Percentiles rank a stretch among this genome's conserved stretches.
These are phyloP conservation scores for Suillus hirtellus DNA, from an alignment of 768 basidiomycete genomes.

Conservation along the genomic window DNA sequence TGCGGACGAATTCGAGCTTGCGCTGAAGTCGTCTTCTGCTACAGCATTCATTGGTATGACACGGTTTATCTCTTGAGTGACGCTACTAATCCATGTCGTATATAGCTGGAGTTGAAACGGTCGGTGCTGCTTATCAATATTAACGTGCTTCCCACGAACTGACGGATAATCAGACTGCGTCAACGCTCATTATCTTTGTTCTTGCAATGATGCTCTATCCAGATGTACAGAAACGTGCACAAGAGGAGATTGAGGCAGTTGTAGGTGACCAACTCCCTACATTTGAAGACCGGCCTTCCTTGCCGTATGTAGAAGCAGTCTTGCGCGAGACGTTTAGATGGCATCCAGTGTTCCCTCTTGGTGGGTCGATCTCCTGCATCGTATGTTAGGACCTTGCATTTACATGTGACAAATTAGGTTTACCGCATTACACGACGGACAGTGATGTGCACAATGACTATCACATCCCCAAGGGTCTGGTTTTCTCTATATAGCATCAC, in stretches of 20 bases:
- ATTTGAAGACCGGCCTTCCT: slow-evolving; percentile 26
- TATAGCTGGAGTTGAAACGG: slow-evolving; percentile 31
- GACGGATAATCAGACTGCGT: slow-evolving; percentile 27
- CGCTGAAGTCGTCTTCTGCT: slow-evolving; percentile 32
- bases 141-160: slow-evolving; percentile 1
- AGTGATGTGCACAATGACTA: slow-evolving; percentile 28
- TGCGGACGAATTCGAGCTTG: slow-evolving; percentile 27
- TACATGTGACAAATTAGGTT: slow-evolving; percentile 17
- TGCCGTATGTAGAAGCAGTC: slow-evolving; percentile 35
- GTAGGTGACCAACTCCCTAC: slow-evolving; percentile 32
- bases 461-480: slow-evolving; percentile 29
- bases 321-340: slow-evolving; percentile 37
- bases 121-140: slow-evolving; percentile 13
- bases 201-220: slow-evolving; percentile 38
- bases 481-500: neutral
- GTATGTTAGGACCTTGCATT: neutral
- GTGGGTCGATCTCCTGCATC: slow-evolving; percentile 15
- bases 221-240: slow-evolving; percentile 34
- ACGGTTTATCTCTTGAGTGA: slow-evolving; percentile 9
- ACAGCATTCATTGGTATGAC: slow-evolving; percentile 34
- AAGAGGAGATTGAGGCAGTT: slow-evolving; percentile 34
- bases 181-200: slow-evolving; percentile 33
- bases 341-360: slow-evolving; percentile 35
- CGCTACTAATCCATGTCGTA: neutral
- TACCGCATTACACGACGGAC: slow-evolving; percentile 29